phyloP scores from a whole-genome alignment of 2,329 filamentous ascomycete genomes.

The Arthrobotrys sphaeroides region DNA sequence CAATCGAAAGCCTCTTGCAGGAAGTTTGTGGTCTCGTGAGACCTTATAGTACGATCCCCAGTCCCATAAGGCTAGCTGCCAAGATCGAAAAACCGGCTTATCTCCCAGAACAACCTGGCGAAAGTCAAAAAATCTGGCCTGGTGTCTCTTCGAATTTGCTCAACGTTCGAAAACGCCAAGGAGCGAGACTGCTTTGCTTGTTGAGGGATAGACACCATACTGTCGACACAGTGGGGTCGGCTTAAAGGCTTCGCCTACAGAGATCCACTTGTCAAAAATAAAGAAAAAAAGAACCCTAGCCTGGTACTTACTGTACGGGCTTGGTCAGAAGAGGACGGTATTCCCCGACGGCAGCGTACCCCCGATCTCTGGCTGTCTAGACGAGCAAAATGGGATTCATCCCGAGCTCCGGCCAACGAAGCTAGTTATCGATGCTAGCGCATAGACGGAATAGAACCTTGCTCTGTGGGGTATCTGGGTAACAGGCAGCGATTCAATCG shows the following conservation, averaged over 20 bases:
- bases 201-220: slow-evolving; percentile 20
- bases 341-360: slow-evolving; percentile 47
- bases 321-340: slow-evolving; percentile 24
- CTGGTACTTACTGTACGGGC: slow-evolving; percentile 6
- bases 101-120: slow-evolving; percentile 14
- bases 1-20: slow-evolving; percentile 31
- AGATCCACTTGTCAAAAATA: slow-evolving; percentile 41
- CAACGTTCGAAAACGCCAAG: slow-evolving; percentile 27
- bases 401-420: slow-evolving; percentile 52
- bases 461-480: slow-evolving; percentile 26
- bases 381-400: slow-evolving; percentile 50
- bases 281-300: slow-evolving; percentile 1
- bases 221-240: slow-evolving; percentile 33
- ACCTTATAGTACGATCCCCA: slow-evolving; percentile 39
- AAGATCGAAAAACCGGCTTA: slow-evolving; percentile 44
- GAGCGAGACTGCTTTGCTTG: slow-evolving; percentile 32
- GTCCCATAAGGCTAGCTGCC: slow-evolving; percentile 44
- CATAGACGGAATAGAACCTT: slow-evolving; percentile 49
- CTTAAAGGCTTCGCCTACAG: slow-evolving; percentile 23
- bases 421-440: slow-evolving; percentile 48
- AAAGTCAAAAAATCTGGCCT: slow-evolving; percentile 32
- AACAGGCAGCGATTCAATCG: slow-evolving; percentile 37
- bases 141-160: not conserved
- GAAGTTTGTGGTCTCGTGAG: slow-evolving; percentile 54
- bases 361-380: slow-evolving; percentile 44